phyloP scores from a whole-genome alignment of 441 rosid genomes.

The Dalechampia spathulata region DNA sequence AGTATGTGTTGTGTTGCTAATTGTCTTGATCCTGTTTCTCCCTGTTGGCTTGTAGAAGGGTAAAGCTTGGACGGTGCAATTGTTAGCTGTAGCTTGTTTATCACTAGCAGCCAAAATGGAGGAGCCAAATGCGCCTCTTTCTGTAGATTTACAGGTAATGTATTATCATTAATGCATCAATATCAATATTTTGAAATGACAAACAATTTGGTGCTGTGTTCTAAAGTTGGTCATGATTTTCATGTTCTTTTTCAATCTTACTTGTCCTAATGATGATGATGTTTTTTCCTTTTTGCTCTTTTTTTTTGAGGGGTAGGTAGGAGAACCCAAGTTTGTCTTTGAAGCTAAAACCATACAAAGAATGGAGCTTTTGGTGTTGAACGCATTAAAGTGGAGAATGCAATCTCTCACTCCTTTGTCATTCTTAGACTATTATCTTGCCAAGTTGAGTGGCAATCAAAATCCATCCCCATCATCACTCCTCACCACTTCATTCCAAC shows the following conservation, averaged over 20 bases:
- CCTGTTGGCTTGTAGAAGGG: slow-evolving; percentile 32
- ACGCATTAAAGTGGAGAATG: slow-evolving; percentile 59
- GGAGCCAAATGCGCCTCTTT: slow-evolving; percentile 45
- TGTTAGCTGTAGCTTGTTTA: slow-evolving; percentile 61
- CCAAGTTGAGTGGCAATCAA: slow-evolving; percentile 32
- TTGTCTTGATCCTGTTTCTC: slow-evolving; percentile 4
- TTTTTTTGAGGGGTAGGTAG: slow-evolving; percentile 29
- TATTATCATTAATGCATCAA: background rate
- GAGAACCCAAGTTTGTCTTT: slow-evolving; percentile 43
- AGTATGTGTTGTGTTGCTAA: background rate
- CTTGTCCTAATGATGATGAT: slow-evolving; percentile 7
- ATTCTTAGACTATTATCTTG: slow-evolving; percentile 45
- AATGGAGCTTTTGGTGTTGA: slow-evolving; percentile 63
- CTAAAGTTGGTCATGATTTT: slow-evolving; percentile 1
- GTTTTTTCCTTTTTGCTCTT: slow-evolving; percentile 2
- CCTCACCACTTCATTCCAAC: slow-evolving; percentile 33
- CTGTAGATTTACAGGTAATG: slow-evolving; percentile 55
- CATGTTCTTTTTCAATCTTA: slow-evolving; percentile 6
- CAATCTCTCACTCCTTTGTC: slow-evolving; percentile 56
- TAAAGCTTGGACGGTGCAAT: slow-evolving; percentile 51
- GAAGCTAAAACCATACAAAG: slow-evolving; percentile 51
- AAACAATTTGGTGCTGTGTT: background rate
- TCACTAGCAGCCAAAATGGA: slow-evolving; percentile 69
- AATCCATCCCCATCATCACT: slow-evolving; percentile 15
- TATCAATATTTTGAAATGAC: background rate